Evolutionary conservation across 2,329 filamentous ascomycete species (phyloP).

Genomic region (Colletotrichum zoysiae): DNA sequence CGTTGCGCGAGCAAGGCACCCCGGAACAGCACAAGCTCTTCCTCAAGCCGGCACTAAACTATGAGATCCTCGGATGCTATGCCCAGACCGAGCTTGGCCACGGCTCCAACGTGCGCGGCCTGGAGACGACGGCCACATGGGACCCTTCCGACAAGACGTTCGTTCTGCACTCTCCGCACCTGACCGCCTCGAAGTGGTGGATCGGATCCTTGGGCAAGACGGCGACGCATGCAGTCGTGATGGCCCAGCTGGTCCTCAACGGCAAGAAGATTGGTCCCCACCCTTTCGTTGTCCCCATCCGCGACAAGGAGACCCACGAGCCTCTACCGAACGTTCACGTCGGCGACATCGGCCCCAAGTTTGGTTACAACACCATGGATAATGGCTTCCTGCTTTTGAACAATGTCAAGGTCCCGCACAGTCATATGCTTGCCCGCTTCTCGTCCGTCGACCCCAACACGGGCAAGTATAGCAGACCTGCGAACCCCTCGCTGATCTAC

Average conservation of each 20-base stretch:
- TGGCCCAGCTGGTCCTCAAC: constrained; percentile 79
- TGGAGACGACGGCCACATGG: constrained; percentile 82
- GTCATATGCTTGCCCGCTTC: constrained; percentile 64
- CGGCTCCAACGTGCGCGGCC: constrained; percentile 79
- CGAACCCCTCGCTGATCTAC: constrained; percentile 77
- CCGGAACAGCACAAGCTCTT: constrained; percentile 81
- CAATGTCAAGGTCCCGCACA: constrained; percentile 79
- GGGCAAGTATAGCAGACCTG: constrained; percentile 75
- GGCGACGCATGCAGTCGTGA: constrained; percentile 82
- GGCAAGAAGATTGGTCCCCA: constrained; percentile 80
- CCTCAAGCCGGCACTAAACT: constrained; percentile 75
- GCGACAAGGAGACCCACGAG: constrained; percentile 77
- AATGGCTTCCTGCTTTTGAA: constrained; percentile 85
- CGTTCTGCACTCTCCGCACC: constrained; percentile 77
- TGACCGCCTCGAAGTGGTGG: constrained; percentile 88
- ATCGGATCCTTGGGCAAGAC: constrained; percentile 82
- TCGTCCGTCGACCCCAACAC: constrained; percentile 75
- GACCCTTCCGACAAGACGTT: constrained; percentile 81
- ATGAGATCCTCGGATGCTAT: constrained; percentile 83
- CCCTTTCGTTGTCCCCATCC: constrained; percentile 82
- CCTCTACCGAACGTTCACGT: constrained; percentile 78
- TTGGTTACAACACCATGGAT: constrained; percentile 85
- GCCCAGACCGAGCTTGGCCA: constrained; percentile 86
- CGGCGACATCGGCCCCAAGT: constrained; percentile 85
- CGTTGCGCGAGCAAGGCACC: constrained; percentile 77